Evolutionary conservation across 345 rosid genomes (phyloP), one percentile per base, ranked within the genome.

Genomic region (Citrus unshiu): DNA sequence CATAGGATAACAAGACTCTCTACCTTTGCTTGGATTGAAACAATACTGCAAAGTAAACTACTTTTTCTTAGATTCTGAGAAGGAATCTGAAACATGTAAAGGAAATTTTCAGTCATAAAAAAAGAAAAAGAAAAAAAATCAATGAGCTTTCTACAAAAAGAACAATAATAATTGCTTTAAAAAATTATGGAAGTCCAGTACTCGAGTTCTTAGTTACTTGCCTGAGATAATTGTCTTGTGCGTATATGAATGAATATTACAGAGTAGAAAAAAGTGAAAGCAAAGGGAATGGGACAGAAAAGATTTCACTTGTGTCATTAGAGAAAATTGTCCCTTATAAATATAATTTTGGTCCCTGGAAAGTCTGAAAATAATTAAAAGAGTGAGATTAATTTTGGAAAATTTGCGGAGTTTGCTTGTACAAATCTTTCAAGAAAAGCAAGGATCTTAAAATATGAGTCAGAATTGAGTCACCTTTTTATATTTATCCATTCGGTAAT

Each of bases 1-100:
- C 14, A 43, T 51, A 51, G 6, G 57, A 51, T 10, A 51, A 16
- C 21, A 51, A 16, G 57, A 51, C 77, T 85, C 86, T 84, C 78
- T 60, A 60, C 70, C 63, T 75, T 49, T 73, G 22, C 5, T 51
- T 16, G 57, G 22, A 76, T 46, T 59, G 32, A 37, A 73, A 57
- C 56, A 60, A 14, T 49, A 46, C 51, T 37, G 35, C 74, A 39
- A 37, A 79, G 74, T 54, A 39, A 21, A 30, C 49, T 12, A 66
- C 57, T 67, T 65, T 64, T 67, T 68, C 35, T 66, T 22, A 12
- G 83, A 79, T 81, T 75, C 71, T 68, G 59, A 61, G 65, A 54
- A 56, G 71, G 64, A 57, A 79, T 83, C 89, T 87, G 83, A 82
- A 81, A 46, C 83, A 82, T 32, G 57, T 74, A 56, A 79, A 84